These are phyloP conservation scores for Gnomoniopsis sp. DNA, from an alignment of 2,329 filamentous ascomycete species.

Conservation along the genomic window DNA sequence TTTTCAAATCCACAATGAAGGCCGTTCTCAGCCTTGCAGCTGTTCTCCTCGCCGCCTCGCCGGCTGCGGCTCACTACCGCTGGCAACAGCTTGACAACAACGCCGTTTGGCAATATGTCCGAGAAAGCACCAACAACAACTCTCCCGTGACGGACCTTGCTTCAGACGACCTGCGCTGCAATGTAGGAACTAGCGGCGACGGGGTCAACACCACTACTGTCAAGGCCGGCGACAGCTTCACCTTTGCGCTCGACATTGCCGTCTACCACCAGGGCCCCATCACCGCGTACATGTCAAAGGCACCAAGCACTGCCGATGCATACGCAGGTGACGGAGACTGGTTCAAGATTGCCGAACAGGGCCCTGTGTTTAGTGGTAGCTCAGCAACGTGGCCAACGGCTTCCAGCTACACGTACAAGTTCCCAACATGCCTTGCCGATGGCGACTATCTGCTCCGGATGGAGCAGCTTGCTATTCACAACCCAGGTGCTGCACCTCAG, in stretches of 20 bases:
- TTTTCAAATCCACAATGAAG: conserved; percentile 28
- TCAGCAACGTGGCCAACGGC: conserved; percentile 32
- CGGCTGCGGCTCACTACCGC: conserved; percentile 38
- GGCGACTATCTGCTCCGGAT: conserved; percentile 14
- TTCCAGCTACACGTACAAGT: conserved; percentile 41
- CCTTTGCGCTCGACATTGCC: conserved; percentile 34
- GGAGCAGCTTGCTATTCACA: conserved; percentile 56
- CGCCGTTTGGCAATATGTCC: conserved; percentile 36
- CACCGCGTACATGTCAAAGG: conserved; percentile 31
- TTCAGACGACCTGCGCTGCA: conserved; percentile 39
- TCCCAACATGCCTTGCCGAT: conserved; percentile 9
- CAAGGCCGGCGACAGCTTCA: conserved; percentile 36
- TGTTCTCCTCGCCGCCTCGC: conserved; percentile 28
- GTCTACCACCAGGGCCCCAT: conserved; percentile 43
- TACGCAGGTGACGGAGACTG: conserved; percentile 9
- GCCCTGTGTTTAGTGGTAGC: conserved; percentile 31
- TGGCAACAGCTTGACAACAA: conserved; percentile 36
- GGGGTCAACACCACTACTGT: conserved; percentile 31
- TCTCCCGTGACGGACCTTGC: conserved; percentile 40
- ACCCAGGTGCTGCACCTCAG: conserved; percentile 41
- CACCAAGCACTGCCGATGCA: conserved; percentile 1
- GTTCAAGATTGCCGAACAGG: conserved; percentile 14
- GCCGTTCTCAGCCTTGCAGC: conserved; percentile 26
- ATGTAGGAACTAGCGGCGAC: conserved; percentile 33
- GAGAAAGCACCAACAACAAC: conserved; percentile 46